A percentile compares a stretch with the other conserved stretches of the same genome.
Conservation (phyloP, 257 asterid species). For the Lycium barbarum region DNA sequence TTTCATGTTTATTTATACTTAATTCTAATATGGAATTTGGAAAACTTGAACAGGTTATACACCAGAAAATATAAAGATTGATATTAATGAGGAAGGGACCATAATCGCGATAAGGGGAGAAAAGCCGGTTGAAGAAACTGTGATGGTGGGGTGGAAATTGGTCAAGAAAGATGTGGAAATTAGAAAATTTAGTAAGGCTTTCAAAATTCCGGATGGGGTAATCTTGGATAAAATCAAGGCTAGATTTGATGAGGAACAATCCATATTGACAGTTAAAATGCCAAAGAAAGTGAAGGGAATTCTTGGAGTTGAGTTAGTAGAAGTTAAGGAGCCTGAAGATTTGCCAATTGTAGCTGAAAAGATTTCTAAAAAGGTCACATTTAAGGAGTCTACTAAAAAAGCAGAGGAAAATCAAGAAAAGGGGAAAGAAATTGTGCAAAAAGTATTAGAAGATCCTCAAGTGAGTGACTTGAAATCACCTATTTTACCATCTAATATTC, state of each 20-base stretch:
- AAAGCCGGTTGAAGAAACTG: constrained; percentile 61
- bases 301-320: constrained; percentile 59
- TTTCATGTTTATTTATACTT: neutral
- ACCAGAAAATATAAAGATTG: constrained; percentile 64
- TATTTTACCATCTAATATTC: neutral
- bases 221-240: constrained; percentile 73
- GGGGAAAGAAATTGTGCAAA: neutral
- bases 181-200: constrained; percentile 67
- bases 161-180: constrained; percentile 56
- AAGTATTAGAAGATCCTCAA: constrained; percentile 15
- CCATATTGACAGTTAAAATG: constrained; percentile 63
- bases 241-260: constrained; percentile 60
- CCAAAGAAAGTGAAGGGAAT: constrained; percentile 76
- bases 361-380: constrained; percentile 18
- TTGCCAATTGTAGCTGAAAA: constrained; percentile 50
- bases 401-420: constrained; percentile 29
- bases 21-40: neutral
- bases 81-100: constrained; percentile 76
- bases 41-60: constrained; percentile 55
- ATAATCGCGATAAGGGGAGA: constrained; percentile 63
- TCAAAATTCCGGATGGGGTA: constrained; percentile 77
- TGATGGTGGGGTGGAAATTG: constrained; percentile 64
- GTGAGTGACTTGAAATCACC: neutral
- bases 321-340: constrained; percentile 57
- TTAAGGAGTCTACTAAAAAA: neutral